These are phyloP conservation scores for Primulina tabacum DNA, from an alignment of 257 asterid genomes.

Conservation along the genomic window DNA sequence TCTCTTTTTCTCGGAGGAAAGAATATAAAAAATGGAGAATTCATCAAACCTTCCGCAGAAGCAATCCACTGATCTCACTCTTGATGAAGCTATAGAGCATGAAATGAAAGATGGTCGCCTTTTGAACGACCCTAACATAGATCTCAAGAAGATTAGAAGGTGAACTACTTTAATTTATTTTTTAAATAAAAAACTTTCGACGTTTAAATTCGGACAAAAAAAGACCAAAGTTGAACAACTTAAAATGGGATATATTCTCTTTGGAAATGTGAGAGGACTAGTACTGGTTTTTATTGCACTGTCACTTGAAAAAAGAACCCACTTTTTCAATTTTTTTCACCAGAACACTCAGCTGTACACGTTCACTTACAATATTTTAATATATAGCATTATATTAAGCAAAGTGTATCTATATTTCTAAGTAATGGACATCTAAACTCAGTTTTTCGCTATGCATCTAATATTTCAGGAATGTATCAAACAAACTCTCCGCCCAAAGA, in stretches of 20 bases:
- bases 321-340: too few relatives aligned
- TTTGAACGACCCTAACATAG: slow-evolving; percentile 25
- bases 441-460: not conserved
- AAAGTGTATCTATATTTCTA: too few relatives aligned
- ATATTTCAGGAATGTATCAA: slow-evolving; percentile 35
- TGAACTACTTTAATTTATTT: not conserved
- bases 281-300: too few relatives aligned
- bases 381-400: too few relatives aligned
- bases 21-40: not conserved
- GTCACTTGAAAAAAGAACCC: too few relatives aligned
- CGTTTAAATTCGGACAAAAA: not conserved
- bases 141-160: slow-evolving; percentile 47
- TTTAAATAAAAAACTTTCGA: not conserved
- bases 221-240: too few relatives aligned
- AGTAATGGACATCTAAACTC: too few relatives aligned
- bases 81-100: not conserved
- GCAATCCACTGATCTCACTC: not conserved
- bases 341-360: too few relatives aligned
- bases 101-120: slow-evolving; percentile 22
- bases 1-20: too few relatives aligned
- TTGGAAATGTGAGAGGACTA: too few relatives aligned
- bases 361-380: too few relatives aligned
- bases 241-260: too few relatives aligned
- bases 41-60: not conserved
- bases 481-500: slow-evolving; percentile 56